Evolutionary conservation across 345 rosid species (phyloP), one percentile per base, ranked within the genome.

Genomic region (Euphorbia peplus): DNA sequence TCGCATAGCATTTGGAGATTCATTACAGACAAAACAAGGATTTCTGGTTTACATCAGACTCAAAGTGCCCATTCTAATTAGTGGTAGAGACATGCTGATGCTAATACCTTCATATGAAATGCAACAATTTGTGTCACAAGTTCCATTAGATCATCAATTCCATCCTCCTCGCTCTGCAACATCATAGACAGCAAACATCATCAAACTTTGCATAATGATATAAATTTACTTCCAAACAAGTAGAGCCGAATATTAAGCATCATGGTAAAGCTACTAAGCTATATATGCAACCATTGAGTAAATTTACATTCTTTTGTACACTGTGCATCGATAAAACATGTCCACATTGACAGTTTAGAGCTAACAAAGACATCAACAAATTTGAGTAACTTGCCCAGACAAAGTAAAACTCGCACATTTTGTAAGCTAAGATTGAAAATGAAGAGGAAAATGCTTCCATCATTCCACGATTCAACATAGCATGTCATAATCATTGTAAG

Each of bases 41-140:
- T 25, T 32, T 66, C 16, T 51, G 19, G 26, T 48, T 25, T 28
- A 8, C 30, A 28, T 30, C 42, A 64, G 29, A 51, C 32, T 53
- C 35, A 26, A 66, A 51, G 12, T 19, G 28, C 19, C n/a, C 29
- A 19, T 58, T 6, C 39, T 26, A 12, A 8, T 67, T 55, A 16
- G 8, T 16, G 39, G 32, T 4, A 14, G 9, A 37, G 5, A 47
- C 25, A 28, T 28, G 37, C 4, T 12, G 15, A 19, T 5, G 22
- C 11, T 2, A 46, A 41, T 60, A 87, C 98, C 93, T 90, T 86
- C 99, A 95, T 95, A 83, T 92, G 97, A 70, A 92, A 92, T 58
- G 99, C 87, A 74, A 88, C 97, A 72, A 95, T 90, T 79, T 92
- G 88, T 70, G 83, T 84, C 44, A 88, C 92, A 72, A 95, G 93